phyloP scores from a whole-genome alignment of 345 rosid species.

The Balakata baccata region DNA sequence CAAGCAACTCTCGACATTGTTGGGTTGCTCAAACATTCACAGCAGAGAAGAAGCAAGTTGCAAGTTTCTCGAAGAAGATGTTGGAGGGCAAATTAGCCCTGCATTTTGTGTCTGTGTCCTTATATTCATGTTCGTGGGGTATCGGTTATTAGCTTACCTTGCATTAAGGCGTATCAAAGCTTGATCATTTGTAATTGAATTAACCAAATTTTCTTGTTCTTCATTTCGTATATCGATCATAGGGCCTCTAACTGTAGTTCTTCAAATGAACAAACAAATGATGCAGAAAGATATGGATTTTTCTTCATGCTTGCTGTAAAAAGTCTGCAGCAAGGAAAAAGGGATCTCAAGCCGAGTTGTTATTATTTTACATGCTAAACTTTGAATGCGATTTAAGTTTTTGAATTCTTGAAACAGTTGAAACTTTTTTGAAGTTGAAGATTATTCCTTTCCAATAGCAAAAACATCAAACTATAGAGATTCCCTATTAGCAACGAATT shows the following conservation, averaged over 20 bases:
- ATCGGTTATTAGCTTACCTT: conserved; percentile 73
- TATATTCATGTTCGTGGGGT: conserved; percentile 74
- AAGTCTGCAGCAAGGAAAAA: background rate
- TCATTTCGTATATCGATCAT: background rate
- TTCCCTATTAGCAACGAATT: no score
- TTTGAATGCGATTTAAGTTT: no score
- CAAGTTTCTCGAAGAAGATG: conserved; percentile 59
- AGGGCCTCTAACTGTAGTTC: conserved; percentile 19
- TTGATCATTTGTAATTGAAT: conserved; percentile 4
- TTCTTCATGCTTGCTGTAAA: background rate
- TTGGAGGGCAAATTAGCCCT: conserved; percentile 58
- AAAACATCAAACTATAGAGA: no score
- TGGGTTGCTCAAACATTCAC: conserved; percentile 44
- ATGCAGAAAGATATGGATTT: no score
- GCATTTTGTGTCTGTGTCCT: conserved; percentile 42
- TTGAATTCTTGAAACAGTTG: no score
- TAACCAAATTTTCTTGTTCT: background rate
- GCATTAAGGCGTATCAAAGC: conserved; percentile 60
- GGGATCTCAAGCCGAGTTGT: background rate
- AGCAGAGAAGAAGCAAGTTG: conserved; percentile 35
- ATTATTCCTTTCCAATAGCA: no score
- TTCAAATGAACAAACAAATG: background rate
- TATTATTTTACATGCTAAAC: background rate
- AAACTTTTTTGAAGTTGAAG: no score
- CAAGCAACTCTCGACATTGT: conserved; percentile 32